Evolutionary conservation across 345 rosid species (phyloP).

Genomic region (Boechera retrofracta): DNA sequence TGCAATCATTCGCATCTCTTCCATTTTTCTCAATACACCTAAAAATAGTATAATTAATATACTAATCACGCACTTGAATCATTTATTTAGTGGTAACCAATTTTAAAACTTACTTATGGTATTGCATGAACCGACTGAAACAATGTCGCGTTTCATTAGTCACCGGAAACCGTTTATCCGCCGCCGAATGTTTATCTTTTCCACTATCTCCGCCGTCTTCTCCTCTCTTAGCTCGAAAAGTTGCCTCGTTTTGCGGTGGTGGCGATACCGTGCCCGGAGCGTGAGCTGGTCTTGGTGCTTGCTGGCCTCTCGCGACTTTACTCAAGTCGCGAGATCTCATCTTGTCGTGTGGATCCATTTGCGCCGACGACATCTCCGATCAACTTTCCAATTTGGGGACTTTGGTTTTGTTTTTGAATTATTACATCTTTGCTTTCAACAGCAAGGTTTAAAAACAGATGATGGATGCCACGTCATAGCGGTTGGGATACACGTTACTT

Average conservation of each 20-base stretch:
- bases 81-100: background rate
- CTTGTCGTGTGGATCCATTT: conserved; percentile 59
- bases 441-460: conserved; percentile 7
- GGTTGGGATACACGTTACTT: conserved; percentile 21
- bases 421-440: background rate
- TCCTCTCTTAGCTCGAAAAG: conserved; percentile 31
- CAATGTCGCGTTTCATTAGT: conserved; percentile 32
- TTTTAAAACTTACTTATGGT: conserved; percentile 32
- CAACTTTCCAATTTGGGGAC: background rate
- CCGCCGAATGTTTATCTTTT: conserved; percentile 5
- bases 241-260: conserved; percentile 43
- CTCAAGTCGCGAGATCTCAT: conserved; percentile 60
- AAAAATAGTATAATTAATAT: background rate
- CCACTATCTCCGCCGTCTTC: conserved; percentile 5
- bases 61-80: background rate
- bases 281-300: conserved; percentile 56
- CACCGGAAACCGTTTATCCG: conserved; percentile 1
- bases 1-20: conserved; percentile 34
- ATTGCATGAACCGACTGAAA: conserved; percentile 30
- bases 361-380: conserved; percentile 45
- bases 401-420: background rate
- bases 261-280: conserved; percentile 46
- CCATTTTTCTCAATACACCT: conserved; percentile 37
- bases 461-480: conserved; percentile 21
- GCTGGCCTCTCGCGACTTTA: conserved; percentile 56